Conservation (phyloP, 2,329 filamentous ascomycete genomes). For the Botrytis deweyae region DNA sequence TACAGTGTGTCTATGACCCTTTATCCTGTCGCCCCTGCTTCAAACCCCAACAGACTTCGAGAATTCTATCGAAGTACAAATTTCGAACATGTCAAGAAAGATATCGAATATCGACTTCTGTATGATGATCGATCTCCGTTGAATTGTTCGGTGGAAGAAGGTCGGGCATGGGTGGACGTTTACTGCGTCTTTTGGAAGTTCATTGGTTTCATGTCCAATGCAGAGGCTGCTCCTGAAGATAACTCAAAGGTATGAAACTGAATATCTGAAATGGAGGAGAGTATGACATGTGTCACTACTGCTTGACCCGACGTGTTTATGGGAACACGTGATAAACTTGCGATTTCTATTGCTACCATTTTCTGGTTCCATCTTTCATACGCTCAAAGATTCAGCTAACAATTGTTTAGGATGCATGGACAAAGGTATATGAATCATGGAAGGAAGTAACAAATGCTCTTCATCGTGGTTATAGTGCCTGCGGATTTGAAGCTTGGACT, state of each 20-base stretch:
- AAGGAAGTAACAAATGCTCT: conserved; percentile 77
- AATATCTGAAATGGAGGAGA: background rate
- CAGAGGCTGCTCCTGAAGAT: conserved; percentile 51
- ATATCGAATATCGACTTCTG: conserved; percentile 70
- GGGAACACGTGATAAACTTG: conserved; percentile 7
- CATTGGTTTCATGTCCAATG: conserved; percentile 67
- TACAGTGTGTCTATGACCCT: conserved; percentile 73
- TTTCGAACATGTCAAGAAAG: conserved; percentile 56
- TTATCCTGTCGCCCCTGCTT: conserved; percentile 63
- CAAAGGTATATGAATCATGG: conserved; percentile 84
- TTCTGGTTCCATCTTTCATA: background rate
- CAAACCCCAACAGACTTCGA: conserved; percentile 64
- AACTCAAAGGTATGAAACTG: conserved; percentile 34
- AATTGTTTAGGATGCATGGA: conserved; percentile 50
- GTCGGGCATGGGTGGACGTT: conserved; percentile 81
- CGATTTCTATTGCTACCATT: background rate
- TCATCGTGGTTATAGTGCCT: conserved; percentile 76
- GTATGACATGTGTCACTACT: background rate
- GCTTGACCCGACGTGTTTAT: background rate
- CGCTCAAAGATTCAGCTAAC: background rate
- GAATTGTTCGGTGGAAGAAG: conserved; percentile 55
- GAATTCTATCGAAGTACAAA: conserved; percentile 72
- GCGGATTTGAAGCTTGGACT: conserved; percentile 83
- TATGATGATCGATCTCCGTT: conserved; percentile 47
- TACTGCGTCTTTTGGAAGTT: conserved; percentile 84